Evolutionary conservation across 2,329 filamentous ascomycete species (phyloP), one percentile per base, ranked within the genome.

Genomic region (Didymella pomorum): DNA sequence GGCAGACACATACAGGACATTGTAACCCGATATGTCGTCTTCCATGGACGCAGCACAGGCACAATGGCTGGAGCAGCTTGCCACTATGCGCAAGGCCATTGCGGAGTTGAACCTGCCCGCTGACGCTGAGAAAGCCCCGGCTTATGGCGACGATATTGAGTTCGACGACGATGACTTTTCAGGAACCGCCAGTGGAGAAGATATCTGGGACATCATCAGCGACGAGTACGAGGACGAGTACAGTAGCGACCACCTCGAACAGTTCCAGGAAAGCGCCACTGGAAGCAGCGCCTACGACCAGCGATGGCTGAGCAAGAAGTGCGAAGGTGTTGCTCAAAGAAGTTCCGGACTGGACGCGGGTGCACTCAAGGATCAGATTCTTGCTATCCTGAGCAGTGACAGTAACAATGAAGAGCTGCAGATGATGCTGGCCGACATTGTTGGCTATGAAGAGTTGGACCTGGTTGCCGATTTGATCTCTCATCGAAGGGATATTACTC

Each of bases 361-460:
- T 21, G 87, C 90, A n/a, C 83, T 98, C 39, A 84, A 90, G 62
- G 86, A 89, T 54, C 93, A 97, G 74, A 86, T 98, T 33, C 79
- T 87, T 37, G 89, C 91, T 5, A 83, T 94, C 3, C 77, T 99
- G 33, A 84, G 84, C 8, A 91, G 92, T 4, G 84, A 87, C 65
- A 85, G 82, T 68, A 80, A 79, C 52, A 68, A 97, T 57, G 91
- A 96, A 57, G 92, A 96, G 76, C 81, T 98, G n/a, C 94, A 98
- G 75, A 93, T 93, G 72, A 87, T 89, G 39, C 83, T 99, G 33
- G 92, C 91, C 0, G 95, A 99, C 68, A 86, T 97, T 42, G 83
- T 99, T 60, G 95, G 96, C 0, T 98, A 94, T 70, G 93, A 95
- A 68, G 92, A 98, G 71, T 82, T 99, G 18, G 94, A 99, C 65